A percentile compares a stretch with the other conserved stretches of the same genome.
Evolutionary conservation across 129 eudicot species (phyloP).

Genomic region (Helianthus tuberosus): DNA sequence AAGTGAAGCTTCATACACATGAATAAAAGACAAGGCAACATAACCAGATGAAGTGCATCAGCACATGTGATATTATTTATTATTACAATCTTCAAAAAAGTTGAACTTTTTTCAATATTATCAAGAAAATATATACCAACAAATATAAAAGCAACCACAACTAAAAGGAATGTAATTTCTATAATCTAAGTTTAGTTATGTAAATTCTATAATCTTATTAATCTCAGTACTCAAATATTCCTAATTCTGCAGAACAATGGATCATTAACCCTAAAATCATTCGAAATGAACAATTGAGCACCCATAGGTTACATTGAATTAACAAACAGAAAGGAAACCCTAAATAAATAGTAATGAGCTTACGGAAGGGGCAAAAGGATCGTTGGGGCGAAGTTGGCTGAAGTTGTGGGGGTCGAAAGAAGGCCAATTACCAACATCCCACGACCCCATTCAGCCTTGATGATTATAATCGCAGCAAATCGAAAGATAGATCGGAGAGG

Average conservation of each 20-base stretch:
- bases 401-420: slow-evolving; percentile 79
- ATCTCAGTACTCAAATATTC: background rate
- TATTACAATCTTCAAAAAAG: slow-evolving; percentile 9
- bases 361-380: slow-evolving; percentile 77
- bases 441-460: slow-evolving; percentile 48
- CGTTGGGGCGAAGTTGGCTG: slow-evolving; percentile 74
- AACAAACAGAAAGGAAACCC: background rate
- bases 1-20: slow-evolving; percentile 1
- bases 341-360: slow-evolving; percentile 17
- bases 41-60: background rate
- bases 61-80: background rate
- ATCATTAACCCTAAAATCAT: slow-evolving; percentile 23
- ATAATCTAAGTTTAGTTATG: too few relatives aligned
- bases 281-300: background rate
- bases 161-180: slow-evolving; percentile 10
- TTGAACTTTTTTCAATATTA: background rate
- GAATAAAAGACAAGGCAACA: background rate
- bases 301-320: background rate
- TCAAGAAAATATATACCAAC: background rate
- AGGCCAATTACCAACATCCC: slow-evolving; percentile 59
- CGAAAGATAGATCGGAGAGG: background rate
- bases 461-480: slow-evolving; percentile 11
- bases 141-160: too few relatives aligned
- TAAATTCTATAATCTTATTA: too few relatives aligned
- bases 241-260: background rate